Percentiles rank a stretch among this genome's conserved stretches.
Evolutionary conservation across 2,329 filamentous ascomycete species (phyloP).

Genomic region (Diaporthe citriasiana): DNA sequence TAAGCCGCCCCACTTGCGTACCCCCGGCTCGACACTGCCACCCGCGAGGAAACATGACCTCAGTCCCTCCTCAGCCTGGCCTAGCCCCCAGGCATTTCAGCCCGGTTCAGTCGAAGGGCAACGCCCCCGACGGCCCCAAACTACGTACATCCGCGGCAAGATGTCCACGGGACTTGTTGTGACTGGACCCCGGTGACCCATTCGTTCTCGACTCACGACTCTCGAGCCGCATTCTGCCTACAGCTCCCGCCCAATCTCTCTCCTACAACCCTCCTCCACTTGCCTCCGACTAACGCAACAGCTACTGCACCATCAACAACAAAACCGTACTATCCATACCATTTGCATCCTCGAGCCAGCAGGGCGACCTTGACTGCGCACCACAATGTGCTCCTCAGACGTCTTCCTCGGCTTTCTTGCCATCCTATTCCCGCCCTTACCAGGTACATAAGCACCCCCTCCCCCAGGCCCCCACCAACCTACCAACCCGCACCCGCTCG

Average conservation of each 20-base stretch:
- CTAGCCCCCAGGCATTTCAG: neutral
- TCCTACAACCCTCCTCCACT: conserved; percentile 21
- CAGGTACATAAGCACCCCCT: conserved; percentile 65
- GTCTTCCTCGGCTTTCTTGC: conserved; percentile 75
- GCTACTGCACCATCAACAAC: conserved; percentile 1
- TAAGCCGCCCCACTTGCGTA: conserved; percentile 27
- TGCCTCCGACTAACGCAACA: neutral
- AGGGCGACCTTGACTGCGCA: neutral
- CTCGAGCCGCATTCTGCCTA: conserved; percentile 26
- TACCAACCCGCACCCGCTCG: neutral
- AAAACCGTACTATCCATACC: neutral
- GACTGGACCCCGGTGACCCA: conserved; percentile 7
- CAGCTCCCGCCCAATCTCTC: conserved; percentile 7
- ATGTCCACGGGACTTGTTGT: neutral
- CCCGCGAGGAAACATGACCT: conserved; percentile 37
- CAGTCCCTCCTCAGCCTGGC: conserved; percentile 24
- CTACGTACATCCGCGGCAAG: neutral
- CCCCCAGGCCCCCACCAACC: neutral
- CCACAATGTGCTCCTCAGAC: conserved; percentile 71
- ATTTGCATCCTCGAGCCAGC: neutral
- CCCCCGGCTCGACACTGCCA: conserved; percentile 28
- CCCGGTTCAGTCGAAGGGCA: conserved; percentile 2
- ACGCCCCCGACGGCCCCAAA: conserved; percentile 20
- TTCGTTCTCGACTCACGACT: conserved; percentile 9
- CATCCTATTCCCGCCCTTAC: conserved; percentile 75